Evolutionary conservation across 1,139 yeast genomes (phyloP).

Genomic region (Geotrichum klebahnii): DNA sequence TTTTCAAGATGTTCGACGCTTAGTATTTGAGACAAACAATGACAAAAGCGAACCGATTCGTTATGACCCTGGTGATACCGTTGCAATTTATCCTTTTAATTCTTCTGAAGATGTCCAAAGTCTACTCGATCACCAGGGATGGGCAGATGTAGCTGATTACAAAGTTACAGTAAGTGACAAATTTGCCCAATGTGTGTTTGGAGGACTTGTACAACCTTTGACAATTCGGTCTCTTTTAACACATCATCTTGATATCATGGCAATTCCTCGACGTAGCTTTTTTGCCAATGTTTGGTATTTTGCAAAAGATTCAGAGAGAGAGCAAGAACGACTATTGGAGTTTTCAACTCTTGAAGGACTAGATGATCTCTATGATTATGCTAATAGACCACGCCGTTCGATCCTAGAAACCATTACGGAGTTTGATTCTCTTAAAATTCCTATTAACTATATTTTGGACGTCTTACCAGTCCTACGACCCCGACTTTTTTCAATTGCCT

Average conservation of each 20-base stretch:
- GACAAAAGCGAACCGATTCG: conserved; percentile 26
- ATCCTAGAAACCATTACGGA: conserved; percentile 78
- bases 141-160: conserved; percentile 66
- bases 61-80: conserved; percentile 69
- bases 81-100: conserved; percentile 73
- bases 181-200: conserved; percentile 40
- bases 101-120: conserved; percentile 58
- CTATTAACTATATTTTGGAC: conserved; percentile 69
- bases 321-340: conserved; percentile 68
- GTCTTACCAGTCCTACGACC: conserved; percentile 75
- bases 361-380: conserved; percentile 82
- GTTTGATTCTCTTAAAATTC: conserved; percentile 68
- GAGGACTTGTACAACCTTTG: conserved; percentile 55
- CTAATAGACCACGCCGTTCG: conserved; percentile 86
- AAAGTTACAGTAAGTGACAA: conserved; percentile 36
- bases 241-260: conserved; percentile 73
- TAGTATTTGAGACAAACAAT: conserved; percentile 44
- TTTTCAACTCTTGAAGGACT: conserved; percentile 60
- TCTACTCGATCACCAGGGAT: conserved; percentile 65
- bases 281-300: conserved; percentile 66
- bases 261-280: conserved; percentile 81
- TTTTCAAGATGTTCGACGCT: conserved; percentile 83
- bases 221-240: conserved; percentile 72
- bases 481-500: conserved; percentile 78
- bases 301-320: conserved; percentile 58